Conservation (phyloP, 768 basidiomycete genomes). For the Hericium rajendrae region DNA sequence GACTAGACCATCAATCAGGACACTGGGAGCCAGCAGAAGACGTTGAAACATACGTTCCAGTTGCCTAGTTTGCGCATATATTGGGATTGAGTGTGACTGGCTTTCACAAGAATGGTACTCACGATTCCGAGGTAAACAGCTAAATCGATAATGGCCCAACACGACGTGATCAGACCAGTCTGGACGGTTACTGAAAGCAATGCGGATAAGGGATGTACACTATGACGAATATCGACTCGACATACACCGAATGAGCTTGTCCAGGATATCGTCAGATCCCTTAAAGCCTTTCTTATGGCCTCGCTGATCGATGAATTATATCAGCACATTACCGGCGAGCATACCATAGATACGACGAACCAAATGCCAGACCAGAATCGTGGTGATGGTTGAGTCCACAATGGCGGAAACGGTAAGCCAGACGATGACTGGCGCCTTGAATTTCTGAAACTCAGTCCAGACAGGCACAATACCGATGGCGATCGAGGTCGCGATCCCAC, state of each 20-base stretch:
- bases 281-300: slow-evolving; percentile 9
- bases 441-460: slow-evolving; percentile 11
- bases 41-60: background rate
- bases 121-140: slow-evolving; percentile 17
- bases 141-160: slow-evolving; percentile 17
- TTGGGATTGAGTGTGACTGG: background rate
- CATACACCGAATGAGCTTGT: slow-evolving; percentile 12
- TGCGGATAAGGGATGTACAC: background rate
- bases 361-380: slow-evolving; percentile 11
- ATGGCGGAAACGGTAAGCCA: slow-evolving; percentile 13
- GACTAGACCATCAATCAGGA: background rate
- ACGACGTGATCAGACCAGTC: slow-evolving; percentile 19
- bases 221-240: background rate
- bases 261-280: slow-evolving; percentile 12
- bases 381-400: slow-evolving; percentile 12
- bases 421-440: slow-evolving; percentile 10
- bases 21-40: no score
- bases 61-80: background rate
- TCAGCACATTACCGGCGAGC: background rate
- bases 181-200: slow-evolving; percentile 19
- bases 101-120: background rate
- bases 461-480: slow-evolving; percentile 8
- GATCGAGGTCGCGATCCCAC: slow-evolving; percentile 13
- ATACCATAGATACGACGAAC: slow-evolving; percentile 1
- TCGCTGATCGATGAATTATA: background rate